These are phyloP conservation scores for Viscum album DNA, from an alignment of 177 flowering plant genomes.

Conservation along the genomic window DNA sequence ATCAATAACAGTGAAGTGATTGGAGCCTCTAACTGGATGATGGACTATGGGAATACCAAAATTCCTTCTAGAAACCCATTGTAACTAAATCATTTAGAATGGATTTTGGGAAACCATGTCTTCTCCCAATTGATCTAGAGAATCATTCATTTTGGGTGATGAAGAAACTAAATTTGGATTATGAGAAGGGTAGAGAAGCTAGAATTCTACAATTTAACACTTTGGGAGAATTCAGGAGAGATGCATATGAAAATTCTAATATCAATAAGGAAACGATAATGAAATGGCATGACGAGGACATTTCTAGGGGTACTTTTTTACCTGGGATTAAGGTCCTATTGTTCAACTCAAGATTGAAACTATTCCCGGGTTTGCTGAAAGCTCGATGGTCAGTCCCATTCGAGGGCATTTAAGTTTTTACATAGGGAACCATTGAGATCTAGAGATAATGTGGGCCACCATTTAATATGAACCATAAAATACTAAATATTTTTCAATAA, in stretches of 20 bases:
- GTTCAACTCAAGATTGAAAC: background rate
- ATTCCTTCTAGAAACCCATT: background rate
- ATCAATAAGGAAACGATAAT: conserved; percentile 1
- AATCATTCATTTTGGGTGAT: background rate
- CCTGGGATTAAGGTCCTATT: background rate
- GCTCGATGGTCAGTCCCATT: background rate
- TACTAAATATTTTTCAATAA: too few relatives aligned
- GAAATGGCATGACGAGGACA: background rate
- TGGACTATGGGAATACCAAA: background rate
- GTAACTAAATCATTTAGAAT: background rate
- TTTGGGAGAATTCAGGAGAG: background rate
- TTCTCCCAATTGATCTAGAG: background rate
- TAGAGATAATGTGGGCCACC: too few relatives aligned
- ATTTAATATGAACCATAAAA: too few relatives aligned
- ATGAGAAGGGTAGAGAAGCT: background rate
- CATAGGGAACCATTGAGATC: background rate
- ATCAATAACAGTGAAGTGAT: background rate
- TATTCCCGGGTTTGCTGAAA: background rate
- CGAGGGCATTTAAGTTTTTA: background rate
- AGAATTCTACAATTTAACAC: background rate
- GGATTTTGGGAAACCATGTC: background rate
- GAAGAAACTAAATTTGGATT: background rate
- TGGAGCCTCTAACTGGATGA: background rate
- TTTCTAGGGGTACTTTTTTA: background rate
- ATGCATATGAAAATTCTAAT: background rate